phyloP scores from a whole-genome alignment of 768 basidiomycete species.

The Lactifluus piperatus region DNA sequence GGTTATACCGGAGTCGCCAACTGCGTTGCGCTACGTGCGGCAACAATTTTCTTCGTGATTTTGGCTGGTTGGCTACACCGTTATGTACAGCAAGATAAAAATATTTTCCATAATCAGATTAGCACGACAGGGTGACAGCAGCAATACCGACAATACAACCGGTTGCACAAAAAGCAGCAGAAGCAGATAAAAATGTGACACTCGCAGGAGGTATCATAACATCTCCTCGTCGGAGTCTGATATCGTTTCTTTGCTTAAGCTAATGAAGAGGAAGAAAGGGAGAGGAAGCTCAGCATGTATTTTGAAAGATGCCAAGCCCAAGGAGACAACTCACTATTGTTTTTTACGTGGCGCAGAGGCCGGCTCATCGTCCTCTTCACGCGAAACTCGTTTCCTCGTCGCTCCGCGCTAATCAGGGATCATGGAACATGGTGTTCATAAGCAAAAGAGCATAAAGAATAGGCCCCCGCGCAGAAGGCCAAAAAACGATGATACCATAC shows the following conservation, averaged over 20 bases:
- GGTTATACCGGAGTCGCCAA: too few relatives aligned
- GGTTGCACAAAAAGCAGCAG: not conserved
- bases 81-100: not conserved
- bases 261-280: constrained; percentile 25
- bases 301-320: not conserved
- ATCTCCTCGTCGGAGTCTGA: constrained; percentile 85
- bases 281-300: not conserved
- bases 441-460: not conserved
- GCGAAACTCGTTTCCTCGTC: constrained; percentile 65
- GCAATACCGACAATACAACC: not conserved
- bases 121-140: not conserved
- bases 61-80: too few relatives aligned
- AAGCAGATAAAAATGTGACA: not conserved
- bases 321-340: constrained; percentile 48
- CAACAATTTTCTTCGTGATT: too few relatives aligned
- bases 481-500: constrained; percentile 30
- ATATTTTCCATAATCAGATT: not conserved
- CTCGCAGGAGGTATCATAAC: constrained; percentile 21
- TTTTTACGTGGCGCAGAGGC: constrained; percentile 59
- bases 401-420: constrained; percentile 26
- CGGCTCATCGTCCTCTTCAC: constrained; percentile 74
- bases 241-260: constrained; percentile 84
- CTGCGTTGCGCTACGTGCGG: too few relatives aligned
- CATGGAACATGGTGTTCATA: not conserved
- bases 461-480: not conserved